Evolutionary conservation across 306 rosid genomes (phyloP), one percentile per base, ranked within the genome.

Genomic region (Lotus japonicus): DNA sequence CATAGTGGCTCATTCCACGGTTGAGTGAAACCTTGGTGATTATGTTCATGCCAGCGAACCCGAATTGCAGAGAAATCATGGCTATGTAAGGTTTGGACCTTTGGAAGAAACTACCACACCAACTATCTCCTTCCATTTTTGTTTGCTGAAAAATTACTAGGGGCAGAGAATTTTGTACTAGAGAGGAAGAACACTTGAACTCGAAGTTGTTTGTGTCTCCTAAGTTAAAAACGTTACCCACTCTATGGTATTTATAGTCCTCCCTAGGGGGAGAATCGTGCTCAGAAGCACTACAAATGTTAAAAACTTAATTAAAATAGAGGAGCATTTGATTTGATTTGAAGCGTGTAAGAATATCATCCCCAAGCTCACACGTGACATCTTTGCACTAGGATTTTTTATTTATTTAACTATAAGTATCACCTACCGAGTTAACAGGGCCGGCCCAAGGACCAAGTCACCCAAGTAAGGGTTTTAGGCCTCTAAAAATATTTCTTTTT

Each of bases 1-100:
- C 97, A 23, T 85, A 95, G 68, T 90, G 99, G 65, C 92, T 95
- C 95, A 90, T 87, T 2, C 99, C 97, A 1, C 91, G 87, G 86
- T 83, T 85, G 66, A 95, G 91, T 4, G 96, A 89, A 2, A 88
- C 92, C 66, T 82, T 88, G 3, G 96, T 90, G 71, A 95, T 88
- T 57, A 95, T 88, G 77, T 83, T 90, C 99, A 95, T 95, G 0
- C 99, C 99, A 1, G 99, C 99, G 11, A 87, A 88, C 7, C 99
- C 99, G 9, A 95, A 95, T 66, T 90, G 96, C 16, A 90, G 84
- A 50, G 85, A 90, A 61, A 88, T 80, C 88, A 88, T 88, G 4
- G 92, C 99, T 80, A 88, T 81, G 83, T 95, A 95, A 38, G 97
- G 97, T 65, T 87, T 88, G n/a, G 85, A 78, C 70, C 71, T 92